These are phyloP conservation scores for Dichotomocladium elegans DNA, from an alignment of 371 early-diverging fungal genomes.

Conservation along the genomic window DNA sequence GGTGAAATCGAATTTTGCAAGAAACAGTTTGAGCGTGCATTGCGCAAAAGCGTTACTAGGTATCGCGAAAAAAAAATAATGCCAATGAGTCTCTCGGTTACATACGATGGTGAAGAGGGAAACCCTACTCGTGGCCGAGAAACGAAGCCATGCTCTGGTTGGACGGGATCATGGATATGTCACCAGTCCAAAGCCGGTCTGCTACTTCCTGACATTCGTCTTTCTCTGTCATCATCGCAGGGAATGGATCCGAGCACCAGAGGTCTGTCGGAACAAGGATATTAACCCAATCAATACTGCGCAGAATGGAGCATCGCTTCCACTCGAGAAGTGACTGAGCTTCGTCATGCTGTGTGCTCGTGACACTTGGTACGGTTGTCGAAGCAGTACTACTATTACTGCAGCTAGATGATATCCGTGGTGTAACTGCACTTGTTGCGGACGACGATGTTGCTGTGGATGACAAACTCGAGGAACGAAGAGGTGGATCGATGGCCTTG, in stretches of 20 bases:
- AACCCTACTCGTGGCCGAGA: slow-evolving; percentile 26
- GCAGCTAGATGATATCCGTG: neutral
- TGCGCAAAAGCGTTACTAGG: slow-evolving; percentile 41
- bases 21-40: slow-evolving; percentile 54
- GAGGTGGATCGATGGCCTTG: slow-evolving; percentile 5
- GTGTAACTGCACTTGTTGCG: neutral
- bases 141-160: slow-evolving; percentile 22
- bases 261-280: slow-evolving; percentile 12
- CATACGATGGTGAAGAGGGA: neutral
- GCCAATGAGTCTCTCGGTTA: neutral
- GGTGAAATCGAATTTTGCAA: slow-evolving; percentile 71
- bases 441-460: neutral
- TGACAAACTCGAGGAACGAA: slow-evolving; percentile 11
- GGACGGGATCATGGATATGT: slow-evolving; percentile 13
- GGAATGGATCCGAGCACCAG: slow-evolving; percentile 10
- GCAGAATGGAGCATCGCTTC: slow-evolving; percentile 23
- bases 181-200: slow-evolving; percentile 21
- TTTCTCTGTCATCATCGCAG: slow-evolving; percentile 15
- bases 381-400: neutral
- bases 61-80: neutral
- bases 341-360: slow-evolving; percentile 1
- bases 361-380: neutral
- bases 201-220: slow-evolving; percentile 9
- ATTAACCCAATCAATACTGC: slow-evolving; percentile 14
- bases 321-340: slow-evolving; percentile 17